These are phyloP conservation scores for Ambrosia hybrid DNA, from an alignment of 140 eudicot genomes.

Conservation along the genomic window DNA sequence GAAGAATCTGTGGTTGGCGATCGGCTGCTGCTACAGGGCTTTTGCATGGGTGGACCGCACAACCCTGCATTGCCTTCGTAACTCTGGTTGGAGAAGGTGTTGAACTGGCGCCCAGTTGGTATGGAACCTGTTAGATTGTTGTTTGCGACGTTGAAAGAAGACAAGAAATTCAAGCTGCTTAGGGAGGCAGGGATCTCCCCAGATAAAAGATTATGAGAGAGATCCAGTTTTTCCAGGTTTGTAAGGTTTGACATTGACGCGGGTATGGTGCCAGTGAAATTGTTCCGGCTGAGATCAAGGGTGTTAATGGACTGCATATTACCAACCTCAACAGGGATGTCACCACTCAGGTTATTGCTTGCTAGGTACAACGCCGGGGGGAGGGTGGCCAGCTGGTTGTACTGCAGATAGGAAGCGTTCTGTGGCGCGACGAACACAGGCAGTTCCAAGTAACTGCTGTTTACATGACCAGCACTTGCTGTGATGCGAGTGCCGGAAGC, in stretches of 20 bases:
- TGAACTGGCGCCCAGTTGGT: constrained; percentile 31
- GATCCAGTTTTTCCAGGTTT: constrained; percentile 4
- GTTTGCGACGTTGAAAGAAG: constrained; percentile 38
- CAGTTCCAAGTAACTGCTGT: constrained; percentile 4
- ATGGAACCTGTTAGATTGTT: constrained; percentile 42
- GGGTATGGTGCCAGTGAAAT: constrained; percentile 13
- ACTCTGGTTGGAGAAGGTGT: constrained; percentile 23
- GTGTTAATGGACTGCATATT: not conserved
- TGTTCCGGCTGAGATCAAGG: not conserved
- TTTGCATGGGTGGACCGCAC: constrained; percentile 32
- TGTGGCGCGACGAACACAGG: constrained; percentile 13
- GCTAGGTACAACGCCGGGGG: constrained; percentile 4
- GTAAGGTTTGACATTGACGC: not conserved
- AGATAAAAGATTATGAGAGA: constrained; percentile 19
- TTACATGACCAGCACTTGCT: not conserved
- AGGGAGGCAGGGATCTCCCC: constrained; percentile 37
- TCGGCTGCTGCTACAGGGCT: constrained; percentile 17
- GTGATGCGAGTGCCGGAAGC: constrained; percentile 11
- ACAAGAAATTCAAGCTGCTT: constrained; percentile 31
- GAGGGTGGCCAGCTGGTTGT: constrained; percentile 11
- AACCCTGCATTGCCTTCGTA: constrained; percentile 31
- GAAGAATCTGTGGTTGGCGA: not conserved
- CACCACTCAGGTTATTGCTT: constrained; percentile 11
- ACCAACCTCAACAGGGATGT: constrained; percentile 12
- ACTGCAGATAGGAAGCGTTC: constrained; percentile 13